Evolutionary conservation across 768 basidiomycete genomes (phyloP).

Genomic region (Vishniacozyma victoriae): DNA sequence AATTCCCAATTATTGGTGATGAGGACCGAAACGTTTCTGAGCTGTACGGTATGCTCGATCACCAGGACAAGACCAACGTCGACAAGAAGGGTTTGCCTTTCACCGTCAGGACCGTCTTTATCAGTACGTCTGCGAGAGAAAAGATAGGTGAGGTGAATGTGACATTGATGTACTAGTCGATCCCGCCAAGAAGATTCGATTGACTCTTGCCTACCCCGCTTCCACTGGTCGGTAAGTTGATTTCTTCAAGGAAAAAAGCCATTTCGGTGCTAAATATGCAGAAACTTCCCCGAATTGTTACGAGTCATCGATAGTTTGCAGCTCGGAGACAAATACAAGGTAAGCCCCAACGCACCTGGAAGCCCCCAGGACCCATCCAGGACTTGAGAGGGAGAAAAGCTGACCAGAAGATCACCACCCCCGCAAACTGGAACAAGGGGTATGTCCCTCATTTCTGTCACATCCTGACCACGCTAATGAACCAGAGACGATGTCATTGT

Average conservation of each 20-base stretch:
- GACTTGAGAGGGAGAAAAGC: not conserved
- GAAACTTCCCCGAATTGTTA: constrained; percentile 37
- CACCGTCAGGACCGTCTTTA: constrained; percentile 95
- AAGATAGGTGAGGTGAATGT: not conserved
- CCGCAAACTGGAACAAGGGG: constrained; percentile 97
- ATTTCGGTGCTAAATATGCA: not conserved
- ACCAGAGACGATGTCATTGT: constrained; percentile 76
- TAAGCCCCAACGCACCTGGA: constrained; percentile 27
- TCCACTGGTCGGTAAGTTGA: constrained; percentile 91
- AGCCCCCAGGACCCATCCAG: not conserved
- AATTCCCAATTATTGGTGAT: constrained; percentile 97
- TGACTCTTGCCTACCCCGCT: constrained; percentile 87
- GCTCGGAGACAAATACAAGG: constrained; percentile 55
- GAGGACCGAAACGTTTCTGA: constrained; percentile 71
- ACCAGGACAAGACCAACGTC: constrained; percentile 79
- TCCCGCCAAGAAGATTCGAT: constrained; percentile 88
- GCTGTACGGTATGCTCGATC: constrained; percentile 92
- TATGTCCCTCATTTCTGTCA: too few relatives aligned
- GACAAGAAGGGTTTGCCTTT: constrained; percentile 65
- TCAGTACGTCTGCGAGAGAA: constrained; percentile 51
- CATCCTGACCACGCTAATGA: not conserved
- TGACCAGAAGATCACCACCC: constrained; percentile 62
- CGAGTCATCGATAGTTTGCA: constrained; percentile 88
- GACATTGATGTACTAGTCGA: constrained; percentile 55
- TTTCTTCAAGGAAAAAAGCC: constrained; percentile 30